phyloP scores from a whole-genome alignment of 1,284 basidiomycete species.

The Marasmius oreades region DNA sequence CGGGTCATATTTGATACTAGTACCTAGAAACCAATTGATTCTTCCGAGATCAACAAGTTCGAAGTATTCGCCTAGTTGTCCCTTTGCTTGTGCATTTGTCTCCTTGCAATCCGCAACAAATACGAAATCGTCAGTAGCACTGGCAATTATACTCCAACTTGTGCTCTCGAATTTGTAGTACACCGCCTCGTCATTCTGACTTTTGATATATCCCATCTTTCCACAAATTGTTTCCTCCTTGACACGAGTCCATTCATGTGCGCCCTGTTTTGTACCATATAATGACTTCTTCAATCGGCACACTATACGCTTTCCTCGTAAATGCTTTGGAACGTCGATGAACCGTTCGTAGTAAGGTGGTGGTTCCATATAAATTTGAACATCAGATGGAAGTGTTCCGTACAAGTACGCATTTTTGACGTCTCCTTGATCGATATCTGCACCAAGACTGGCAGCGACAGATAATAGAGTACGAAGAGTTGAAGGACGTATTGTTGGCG shows the following conservation, averaged over 20 bases:
- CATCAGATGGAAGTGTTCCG: constrained; percentile 10
- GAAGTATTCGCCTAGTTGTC: constrained; percentile 22
- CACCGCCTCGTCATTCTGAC: constrained; percentile 20
- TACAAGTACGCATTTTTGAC: constrained; percentile 25
- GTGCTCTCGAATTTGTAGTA: constrained; percentile 21
- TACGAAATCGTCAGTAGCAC: constrained; percentile 30
- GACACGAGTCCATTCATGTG: constrained; percentile 22
- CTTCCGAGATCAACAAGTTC: constrained; percentile 25
- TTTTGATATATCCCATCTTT: constrained; percentile 15
- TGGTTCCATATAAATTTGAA: constrained; percentile 24
- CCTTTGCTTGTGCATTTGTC: constrained; percentile 8
- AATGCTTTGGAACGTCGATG: constrained; percentile 3
- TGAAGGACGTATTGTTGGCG: constrained; percentile 13
- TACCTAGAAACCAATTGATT: constrained; percentile 27
- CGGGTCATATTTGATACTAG: constrained; percentile 19
- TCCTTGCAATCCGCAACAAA: constrained; percentile 21
- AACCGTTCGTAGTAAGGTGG: constrained; percentile 18
- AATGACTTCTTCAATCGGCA: constrained; percentile 16
- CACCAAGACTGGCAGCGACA: constrained; percentile 7
- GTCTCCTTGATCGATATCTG: constrained; percentile 22
- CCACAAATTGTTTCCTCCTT: constrained; percentile 13
- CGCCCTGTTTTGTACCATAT: constrained; percentile 29
- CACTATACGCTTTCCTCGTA: constrained; percentile 10
- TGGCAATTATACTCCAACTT: constrained; percentile 24
- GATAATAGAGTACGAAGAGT: constrained; percentile 17